Evolutionary conservation across 177 flowering plant genomes (phyloP).

Genomic region (Vitis hybrid): DNA sequence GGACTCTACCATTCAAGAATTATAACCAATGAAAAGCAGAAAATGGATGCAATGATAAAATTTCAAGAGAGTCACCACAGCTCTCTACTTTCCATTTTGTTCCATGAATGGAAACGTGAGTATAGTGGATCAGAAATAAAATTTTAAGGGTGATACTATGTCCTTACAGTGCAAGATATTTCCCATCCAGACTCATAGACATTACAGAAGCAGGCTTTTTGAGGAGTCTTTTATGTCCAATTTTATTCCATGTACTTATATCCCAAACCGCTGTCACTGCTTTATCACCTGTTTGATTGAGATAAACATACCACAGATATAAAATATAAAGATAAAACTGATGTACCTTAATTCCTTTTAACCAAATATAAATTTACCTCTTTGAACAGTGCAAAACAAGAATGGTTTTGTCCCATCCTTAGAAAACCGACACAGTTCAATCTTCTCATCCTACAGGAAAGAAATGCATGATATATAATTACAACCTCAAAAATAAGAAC

Average conservation of each 20-base stretch:
- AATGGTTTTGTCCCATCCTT: conserved; percentile 96
- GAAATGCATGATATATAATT: conserved; percentile 3
- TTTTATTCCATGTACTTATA: conserved; percentile 86
- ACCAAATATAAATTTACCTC: conserved; percentile 42
- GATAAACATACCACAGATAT: conserved; percentile 9
- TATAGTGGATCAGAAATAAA: conserved; percentile 2
- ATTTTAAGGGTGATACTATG: conserved; percentile 2
- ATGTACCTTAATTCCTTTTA: neutral
- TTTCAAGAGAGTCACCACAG: neutral
- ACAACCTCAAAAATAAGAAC: neutral
- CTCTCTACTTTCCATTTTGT: neutral
- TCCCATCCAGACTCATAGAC: conserved; percentile 87
- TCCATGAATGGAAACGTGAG: neutral
- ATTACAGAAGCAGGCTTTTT: conserved; percentile 73
- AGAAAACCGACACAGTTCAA: conserved; percentile 91
- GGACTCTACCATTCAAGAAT: no score
- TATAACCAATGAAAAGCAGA: no score
- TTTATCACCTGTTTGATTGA: conserved; percentile 55
- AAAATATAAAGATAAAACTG: neutral
- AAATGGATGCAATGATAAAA: no score
- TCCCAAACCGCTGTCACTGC: conserved; percentile 80
- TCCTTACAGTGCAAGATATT: conserved; percentile 93
- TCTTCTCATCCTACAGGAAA: conserved; percentile 73
- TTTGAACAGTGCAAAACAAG: conserved; percentile 74
- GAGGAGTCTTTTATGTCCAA: conserved; percentile 81